These are phyloP conservation scores for Omphalotus olearius DNA, from an alignment of 1,284 basidiomycete species.

Conservation along the genomic window DNA sequence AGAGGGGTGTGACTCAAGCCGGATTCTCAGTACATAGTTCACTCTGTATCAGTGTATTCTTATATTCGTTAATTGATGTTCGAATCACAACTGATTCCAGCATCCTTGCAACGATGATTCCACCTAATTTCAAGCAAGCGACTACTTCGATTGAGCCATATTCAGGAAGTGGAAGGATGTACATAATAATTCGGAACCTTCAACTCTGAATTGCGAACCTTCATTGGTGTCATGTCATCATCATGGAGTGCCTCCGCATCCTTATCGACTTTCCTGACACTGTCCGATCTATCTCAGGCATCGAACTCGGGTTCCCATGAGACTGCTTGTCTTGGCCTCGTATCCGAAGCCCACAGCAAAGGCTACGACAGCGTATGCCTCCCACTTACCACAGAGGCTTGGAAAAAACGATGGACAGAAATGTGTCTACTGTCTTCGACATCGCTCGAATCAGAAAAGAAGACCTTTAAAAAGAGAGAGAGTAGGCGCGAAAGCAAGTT, in stretches of 20 bases:
- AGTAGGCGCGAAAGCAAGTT: constrained; percentile 17
- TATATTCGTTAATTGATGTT: too few species aligned
- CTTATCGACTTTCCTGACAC: constrained; percentile 28
- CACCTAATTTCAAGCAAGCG: too few species aligned
- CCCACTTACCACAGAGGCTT: constrained; percentile 84
- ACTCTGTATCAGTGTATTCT: too few species aligned
- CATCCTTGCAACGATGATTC: too few species aligned
- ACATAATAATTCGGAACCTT: too few species aligned
- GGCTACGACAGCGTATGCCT: constrained; percentile 70
- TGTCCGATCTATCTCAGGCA: constrained; percentile 29
- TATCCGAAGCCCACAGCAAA: constrained; percentile 46
- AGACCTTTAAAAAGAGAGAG: constrained; percentile 23
- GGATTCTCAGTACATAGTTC: too few species aligned
- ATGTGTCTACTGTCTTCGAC: constrained; percentile 72
- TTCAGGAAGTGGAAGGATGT: too few species aligned
- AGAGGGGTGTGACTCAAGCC: background rate
- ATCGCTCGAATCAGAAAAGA: constrained; percentile 39
- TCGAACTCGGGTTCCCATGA: constrained; percentile 21
- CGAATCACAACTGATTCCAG: too few species aligned
- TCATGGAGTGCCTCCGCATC: constrained; percentile 32
- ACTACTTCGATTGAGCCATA: too few species aligned
- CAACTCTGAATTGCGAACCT: too few species aligned
- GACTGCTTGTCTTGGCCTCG: constrained; percentile 48
- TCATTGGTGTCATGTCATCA: constrained; percentile 21
- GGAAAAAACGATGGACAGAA: constrained; percentile 85